phyloP scores from a whole-genome alignment of 139 green algal genomes.

The Micractinium sp. region DNA sequence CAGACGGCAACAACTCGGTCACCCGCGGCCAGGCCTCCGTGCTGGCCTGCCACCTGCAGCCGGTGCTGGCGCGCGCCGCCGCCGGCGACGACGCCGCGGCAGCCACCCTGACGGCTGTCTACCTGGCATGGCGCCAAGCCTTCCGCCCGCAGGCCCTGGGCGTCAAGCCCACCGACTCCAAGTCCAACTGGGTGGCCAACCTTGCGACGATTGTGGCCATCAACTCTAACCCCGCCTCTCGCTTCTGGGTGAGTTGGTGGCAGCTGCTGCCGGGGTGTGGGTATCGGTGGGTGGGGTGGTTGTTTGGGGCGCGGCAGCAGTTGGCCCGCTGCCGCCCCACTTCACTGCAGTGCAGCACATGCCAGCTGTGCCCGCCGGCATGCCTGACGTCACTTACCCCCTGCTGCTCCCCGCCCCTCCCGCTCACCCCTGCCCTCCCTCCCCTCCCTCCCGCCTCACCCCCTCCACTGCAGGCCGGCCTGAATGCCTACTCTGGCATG shows the following conservation, averaged over 20 bases:
- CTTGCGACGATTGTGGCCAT: neutral
- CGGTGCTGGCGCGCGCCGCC: neutral
- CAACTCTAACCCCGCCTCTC: neutral
- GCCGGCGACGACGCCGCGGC: neutral
- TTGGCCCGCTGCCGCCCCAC: too few species aligned
- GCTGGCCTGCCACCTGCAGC: neutral
- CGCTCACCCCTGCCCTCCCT: neutral
- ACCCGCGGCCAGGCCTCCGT: neutral
- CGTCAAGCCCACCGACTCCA: neutral
- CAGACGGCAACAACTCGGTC: neutral
- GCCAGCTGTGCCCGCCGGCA: neutral
- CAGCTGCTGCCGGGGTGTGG: neutral
- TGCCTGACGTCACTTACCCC: neutral
- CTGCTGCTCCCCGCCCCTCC: neutral
- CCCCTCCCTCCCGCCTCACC: neutral
- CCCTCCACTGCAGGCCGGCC: neutral
- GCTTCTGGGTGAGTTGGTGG: neutral
- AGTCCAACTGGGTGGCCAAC: neutral
- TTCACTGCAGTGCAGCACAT: too few species aligned
- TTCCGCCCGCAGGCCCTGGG: neutral
- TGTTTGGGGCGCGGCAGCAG: too few species aligned
- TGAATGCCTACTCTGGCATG: slow-evolving; percentile 18
- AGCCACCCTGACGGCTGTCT: neutral
- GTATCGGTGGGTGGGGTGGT: neutral
- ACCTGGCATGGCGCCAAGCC: neutral